Conservation (phyloP, 2,329 filamentous ascomycete genomes). For the Trichoderma sp. region DNA sequence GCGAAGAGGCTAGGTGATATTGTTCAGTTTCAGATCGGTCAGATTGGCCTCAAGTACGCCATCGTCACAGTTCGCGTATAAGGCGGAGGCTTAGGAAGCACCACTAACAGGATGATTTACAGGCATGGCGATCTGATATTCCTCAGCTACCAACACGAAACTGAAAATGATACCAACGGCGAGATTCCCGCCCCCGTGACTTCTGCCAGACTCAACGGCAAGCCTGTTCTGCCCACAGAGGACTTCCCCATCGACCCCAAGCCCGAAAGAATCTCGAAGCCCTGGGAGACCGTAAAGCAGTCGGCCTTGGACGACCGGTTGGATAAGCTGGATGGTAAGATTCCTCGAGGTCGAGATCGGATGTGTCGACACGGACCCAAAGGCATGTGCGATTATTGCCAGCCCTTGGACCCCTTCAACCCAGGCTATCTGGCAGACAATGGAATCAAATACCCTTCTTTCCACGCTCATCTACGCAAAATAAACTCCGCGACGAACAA, state of each 20-base stretch:
- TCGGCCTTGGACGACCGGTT: slow-evolving; percentile 83
- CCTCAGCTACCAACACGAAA: slow-evolving; percentile 71
- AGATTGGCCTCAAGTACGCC: slow-evolving; percentile 60
- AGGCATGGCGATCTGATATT: slow-evolving; percentile 93
- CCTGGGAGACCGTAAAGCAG: slow-evolving; percentile 88
- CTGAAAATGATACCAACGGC: slow-evolving; percentile 41
- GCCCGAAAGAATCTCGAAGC: slow-evolving; percentile 52
- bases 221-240: slow-evolving; percentile 69
- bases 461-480: slow-evolving; percentile 92
- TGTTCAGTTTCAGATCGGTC: slow-evolving; percentile 54
- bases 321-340: slow-evolving; percentile 89
- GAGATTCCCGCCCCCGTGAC: slow-evolving; percentile 44
- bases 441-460: slow-evolving; percentile 98
- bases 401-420: slow-evolving; percentile 93
- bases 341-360: slow-evolving; percentile 72
- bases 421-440: slow-evolving; percentile 86
- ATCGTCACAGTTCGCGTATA: background rate
- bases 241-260: slow-evolving; percentile 70
- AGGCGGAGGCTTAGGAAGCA: slow-evolving; percentile 24
- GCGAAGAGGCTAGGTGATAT: slow-evolving; percentile 62
- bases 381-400: slow-evolving; percentile 99
- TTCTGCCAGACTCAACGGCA: slow-evolving; percentile 75
- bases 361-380: slow-evolving; percentile 97
- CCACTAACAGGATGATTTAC: slow-evolving; percentile 28
- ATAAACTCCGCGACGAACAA: slow-evolving; percentile 97